A percentile compares a stretch with the other conserved stretches of the same genome.
These are phyloP conservation scores for Grifola frondosa DNA, from an alignment of 1,284 basidiomycete genomes.

Conservation along the genomic window DNA sequence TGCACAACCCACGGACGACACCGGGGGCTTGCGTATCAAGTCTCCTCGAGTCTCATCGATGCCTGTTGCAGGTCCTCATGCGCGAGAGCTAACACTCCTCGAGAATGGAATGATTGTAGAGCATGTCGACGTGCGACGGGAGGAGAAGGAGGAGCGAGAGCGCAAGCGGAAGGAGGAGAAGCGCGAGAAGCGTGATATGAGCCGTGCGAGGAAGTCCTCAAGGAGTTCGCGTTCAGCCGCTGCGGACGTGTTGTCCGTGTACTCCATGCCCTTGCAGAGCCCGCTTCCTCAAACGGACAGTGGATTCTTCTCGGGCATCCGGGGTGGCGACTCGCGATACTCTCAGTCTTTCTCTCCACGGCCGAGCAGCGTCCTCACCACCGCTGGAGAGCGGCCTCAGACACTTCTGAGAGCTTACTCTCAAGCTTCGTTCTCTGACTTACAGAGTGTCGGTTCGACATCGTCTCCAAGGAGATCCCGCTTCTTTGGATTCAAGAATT, in stretches of 20 bases:
- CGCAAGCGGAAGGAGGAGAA: slow-evolving; percentile 67
- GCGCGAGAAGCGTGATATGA: slow-evolving; percentile 37
- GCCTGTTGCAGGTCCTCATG: slow-evolving; percentile 40
- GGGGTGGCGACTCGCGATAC: slow-evolving; percentile 56
- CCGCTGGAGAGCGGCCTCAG: slow-evolving; percentile 55
- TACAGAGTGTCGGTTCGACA: slow-evolving; percentile 65
- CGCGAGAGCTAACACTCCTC: slow-evolving; percentile 74
- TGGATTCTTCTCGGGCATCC: slow-evolving; percentile 45
- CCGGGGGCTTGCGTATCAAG: slow-evolving; percentile 65
- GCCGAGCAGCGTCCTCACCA: slow-evolving; percentile 65
- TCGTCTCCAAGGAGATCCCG: slow-evolving; percentile 67
- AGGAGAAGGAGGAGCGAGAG: slow-evolving; percentile 71
- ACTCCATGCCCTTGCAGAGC: slow-evolving; percentile 61
- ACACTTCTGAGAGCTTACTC: slow-evolving; percentile 63
- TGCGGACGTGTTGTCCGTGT: slow-evolving; percentile 70
- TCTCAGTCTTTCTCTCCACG: slow-evolving; percentile 57
- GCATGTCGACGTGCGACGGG: slow-evolving; percentile 78
- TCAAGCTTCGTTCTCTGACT: slow-evolving; percentile 75
- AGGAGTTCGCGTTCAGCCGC: slow-evolving; percentile 51
- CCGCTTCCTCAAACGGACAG: slow-evolving; percentile 57
- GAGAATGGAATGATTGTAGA: slow-evolving; percentile 87
- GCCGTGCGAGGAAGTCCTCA: slow-evolving; percentile 69
- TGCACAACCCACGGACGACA: slow-evolving; percentile 50
- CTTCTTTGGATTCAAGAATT: slow-evolving; percentile 82
- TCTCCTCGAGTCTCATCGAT: slow-evolving; percentile 47